phyloP scores from a whole-genome alignment of 306 rosid species.

The Prunus kanzakura region DNA sequence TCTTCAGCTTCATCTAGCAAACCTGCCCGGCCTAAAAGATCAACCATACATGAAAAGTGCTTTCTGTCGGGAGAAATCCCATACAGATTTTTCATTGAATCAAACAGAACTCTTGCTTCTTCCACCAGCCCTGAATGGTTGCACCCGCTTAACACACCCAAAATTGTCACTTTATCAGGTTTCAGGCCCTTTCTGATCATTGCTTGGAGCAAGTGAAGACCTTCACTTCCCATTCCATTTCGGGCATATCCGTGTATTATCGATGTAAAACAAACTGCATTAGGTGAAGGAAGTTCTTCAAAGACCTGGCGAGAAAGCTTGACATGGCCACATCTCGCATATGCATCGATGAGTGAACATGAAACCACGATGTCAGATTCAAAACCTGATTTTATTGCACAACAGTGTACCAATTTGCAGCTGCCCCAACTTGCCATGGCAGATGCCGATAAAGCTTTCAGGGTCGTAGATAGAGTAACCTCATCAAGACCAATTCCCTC shows the following conservation, averaged over 20 bases:
- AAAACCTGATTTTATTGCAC: constrained; percentile 68
- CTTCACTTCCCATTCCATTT: constrained; percentile 77
- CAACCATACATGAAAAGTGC: constrained; percentile 82
- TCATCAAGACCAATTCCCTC: constrained; percentile 64
- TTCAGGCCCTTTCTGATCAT: constrained; percentile 58
- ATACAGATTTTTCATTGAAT: constrained; percentile 50
- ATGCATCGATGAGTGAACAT: constrained; percentile 69
- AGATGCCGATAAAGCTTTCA: constrained; percentile 68
- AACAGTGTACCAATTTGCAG: constrained; percentile 54
- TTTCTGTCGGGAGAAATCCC: constrained; percentile 53
- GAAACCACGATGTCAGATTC: constrained; percentile 52
- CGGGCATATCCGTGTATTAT: constrained; percentile 72
- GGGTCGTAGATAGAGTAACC: constrained; percentile 62
- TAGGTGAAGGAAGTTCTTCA: constrained; percentile 53
- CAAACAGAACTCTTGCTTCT: constrained; percentile 62
- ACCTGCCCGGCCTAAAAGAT: constrained; percentile 80
- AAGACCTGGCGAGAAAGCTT: constrained; percentile 58
- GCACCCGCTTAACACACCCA: constrained; percentile 74
- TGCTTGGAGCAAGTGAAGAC: constrained; percentile 49
- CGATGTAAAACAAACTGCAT: constrained; percentile 64
- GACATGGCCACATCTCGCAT: constrained; percentile 63
- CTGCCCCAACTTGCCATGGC: constrained; percentile 38
- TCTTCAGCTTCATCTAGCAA: constrained; percentile 68
- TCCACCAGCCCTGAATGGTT: constrained; percentile 63
- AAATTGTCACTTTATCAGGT: constrained; percentile 70